phyloP scores from a whole-genome alignment of 192 early-diverging fungal species.

The Gigaspora rosea region DNA sequence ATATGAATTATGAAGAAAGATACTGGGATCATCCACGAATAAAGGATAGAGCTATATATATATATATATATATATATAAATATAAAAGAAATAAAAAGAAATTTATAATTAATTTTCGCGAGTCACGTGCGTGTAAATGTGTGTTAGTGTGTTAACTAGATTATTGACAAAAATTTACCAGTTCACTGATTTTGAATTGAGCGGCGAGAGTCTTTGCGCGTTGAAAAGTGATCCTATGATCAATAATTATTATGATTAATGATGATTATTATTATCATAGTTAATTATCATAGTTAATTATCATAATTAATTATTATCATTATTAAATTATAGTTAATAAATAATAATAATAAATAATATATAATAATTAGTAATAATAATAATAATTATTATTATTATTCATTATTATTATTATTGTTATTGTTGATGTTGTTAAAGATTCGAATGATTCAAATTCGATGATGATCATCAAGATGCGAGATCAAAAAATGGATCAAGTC shows the following conservation, averaged over 20 bases:
- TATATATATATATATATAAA: neutral
- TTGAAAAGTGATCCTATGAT: constrained; percentile 61
- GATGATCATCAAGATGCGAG: neutral
- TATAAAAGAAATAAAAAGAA: no score
- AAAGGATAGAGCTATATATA: constrained; percentile 61
- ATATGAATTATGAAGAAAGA: constrained; percentile 50
- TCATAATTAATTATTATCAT: no score
- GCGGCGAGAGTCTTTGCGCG: constrained; percentile 65
- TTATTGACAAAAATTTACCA: neutral
- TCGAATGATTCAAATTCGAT: no score
- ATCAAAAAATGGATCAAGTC: neutral
- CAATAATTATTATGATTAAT: neutral
- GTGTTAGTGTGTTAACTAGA: neutral
- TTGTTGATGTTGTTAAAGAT: no score
- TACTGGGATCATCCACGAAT: constrained; percentile 70
- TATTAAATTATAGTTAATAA: no score
- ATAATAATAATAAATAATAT: no score
- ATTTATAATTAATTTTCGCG: neutral
- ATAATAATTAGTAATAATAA: no score
- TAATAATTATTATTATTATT: no score
- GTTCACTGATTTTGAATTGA: constrained; percentile 74
- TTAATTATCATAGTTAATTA: no score
- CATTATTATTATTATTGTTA: no score
- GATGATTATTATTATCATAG: no score
- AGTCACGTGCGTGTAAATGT: no score